Evolutionary conservation across 352 stramenopile genomes (phyloP).

Genomic region (Pythium phragmiticola): DNA sequence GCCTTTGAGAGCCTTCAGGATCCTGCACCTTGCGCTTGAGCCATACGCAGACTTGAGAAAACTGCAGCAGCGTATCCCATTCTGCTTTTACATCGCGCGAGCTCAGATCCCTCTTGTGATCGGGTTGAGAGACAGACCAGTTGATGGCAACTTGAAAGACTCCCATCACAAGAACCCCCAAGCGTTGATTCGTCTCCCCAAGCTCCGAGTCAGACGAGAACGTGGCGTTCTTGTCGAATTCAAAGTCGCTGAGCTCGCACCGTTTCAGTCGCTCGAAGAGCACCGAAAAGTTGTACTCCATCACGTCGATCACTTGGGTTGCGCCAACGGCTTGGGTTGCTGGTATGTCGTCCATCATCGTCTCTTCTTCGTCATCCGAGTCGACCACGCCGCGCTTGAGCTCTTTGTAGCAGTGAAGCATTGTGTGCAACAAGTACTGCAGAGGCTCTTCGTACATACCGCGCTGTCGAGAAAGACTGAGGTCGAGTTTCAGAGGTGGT

Average conservation of each 20-base stretch:
- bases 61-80: constrained; percentile 31
- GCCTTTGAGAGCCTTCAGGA: neutral
- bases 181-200: constrained; percentile 34
- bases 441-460: constrained; percentile 47
- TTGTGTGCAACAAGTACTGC: constrained; percentile 37
- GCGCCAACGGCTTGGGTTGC: constrained; percentile 35
- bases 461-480: constrained; percentile 29
- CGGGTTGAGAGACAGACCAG: constrained; percentile 26
- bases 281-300: constrained; percentile 30
- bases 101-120: neutral
- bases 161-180: constrained; percentile 31
- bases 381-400: constrained; percentile 22
- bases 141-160: constrained; percentile 46
- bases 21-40: constrained; percentile 15
- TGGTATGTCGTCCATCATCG: constrained; percentile 39
- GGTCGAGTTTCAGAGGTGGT: constrained; percentile 50
- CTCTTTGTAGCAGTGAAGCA: constrained; percentile 34
- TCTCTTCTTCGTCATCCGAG: constrained; percentile 29
- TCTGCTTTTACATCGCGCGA: neutral
- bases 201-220: constrained; percentile 31
- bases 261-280: constrained; percentile 51
- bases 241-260: constrained; percentile 45
- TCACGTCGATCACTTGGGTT: constrained; percentile 24
- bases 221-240: constrained; percentile 46
- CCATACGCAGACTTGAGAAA: constrained; percentile 39